Percentiles rank a stretch among this genome's conserved stretches.
phyloP scores from a whole-genome alignment of 78 protist genomes.

The Ministeria vibrans region DNA sequence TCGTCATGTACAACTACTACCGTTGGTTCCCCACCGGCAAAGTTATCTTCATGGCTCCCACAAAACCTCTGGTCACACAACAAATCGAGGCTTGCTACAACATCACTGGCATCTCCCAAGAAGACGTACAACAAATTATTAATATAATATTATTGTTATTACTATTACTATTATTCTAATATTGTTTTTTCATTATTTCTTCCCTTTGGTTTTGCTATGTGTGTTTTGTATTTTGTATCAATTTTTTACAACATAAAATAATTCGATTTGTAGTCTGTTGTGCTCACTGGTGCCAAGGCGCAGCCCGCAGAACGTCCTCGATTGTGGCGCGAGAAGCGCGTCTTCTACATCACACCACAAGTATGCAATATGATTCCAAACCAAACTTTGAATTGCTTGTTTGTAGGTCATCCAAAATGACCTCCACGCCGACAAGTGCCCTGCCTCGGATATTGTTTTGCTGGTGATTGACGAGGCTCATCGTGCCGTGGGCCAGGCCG shows the following conservation, averaged over 20 bases:
- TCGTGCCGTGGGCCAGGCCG: conserved; percentile 63
- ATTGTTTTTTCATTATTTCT: too few relatives aligned
- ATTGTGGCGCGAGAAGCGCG: conserved; percentile 55
- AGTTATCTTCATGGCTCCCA: conserved; percentile 91
- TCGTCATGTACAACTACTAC: conserved; percentile 78
- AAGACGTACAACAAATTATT: conserved; percentile 42
- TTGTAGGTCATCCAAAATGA: conserved; percentile 51
- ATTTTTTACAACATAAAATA: too few relatives aligned
- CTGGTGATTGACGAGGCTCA: conserved; percentile 86
- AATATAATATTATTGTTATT: too few relatives aligned
- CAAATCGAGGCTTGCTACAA: conserved; percentile 73
- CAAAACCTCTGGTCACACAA: conserved; percentile 85
- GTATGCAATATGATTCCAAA: background rate
- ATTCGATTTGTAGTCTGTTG: too few relatives aligned
- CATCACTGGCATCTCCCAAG: conserved; percentile 33
- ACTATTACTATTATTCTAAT: too few relatives aligned
- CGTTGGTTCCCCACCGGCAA: conserved; percentile 90
- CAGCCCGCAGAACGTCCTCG: background rate
- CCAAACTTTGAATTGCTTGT: background rate
- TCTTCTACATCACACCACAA: conserved; percentile 86
- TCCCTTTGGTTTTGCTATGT: too few relatives aligned
- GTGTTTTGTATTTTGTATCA: too few relatives aligned
- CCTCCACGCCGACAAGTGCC: conserved; percentile 35
- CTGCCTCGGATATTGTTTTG: conserved; percentile 8
- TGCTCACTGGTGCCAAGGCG: conserved; percentile 52